These are phyloP conservation scores for Urostyla sp. DNA, from an alignment of 73 alveolate species.

Conservation along the genomic window DNA sequence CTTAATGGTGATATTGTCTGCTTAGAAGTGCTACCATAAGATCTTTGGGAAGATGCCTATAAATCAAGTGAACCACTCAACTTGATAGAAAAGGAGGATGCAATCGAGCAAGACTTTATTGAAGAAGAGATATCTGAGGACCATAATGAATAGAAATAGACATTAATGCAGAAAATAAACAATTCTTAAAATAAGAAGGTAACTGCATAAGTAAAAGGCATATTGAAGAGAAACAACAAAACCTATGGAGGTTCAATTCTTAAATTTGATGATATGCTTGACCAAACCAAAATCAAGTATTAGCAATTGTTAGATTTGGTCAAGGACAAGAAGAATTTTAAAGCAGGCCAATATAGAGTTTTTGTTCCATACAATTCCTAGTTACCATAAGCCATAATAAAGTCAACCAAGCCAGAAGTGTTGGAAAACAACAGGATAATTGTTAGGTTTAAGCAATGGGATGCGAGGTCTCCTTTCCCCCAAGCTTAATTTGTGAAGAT, in stretches of 20 bases:
- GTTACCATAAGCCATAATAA: constrained; percentile 75
- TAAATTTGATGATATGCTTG: constrained; percentile 1
- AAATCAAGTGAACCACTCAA: constrained; percentile 34
- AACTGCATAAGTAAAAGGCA: constrained; percentile 44
- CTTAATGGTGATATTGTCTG: constrained; percentile 98
- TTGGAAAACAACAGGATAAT: constrained; percentile 90
- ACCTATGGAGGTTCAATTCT: constrained; percentile 68
- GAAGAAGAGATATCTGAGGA: constrained; percentile 84
- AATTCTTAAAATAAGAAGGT: constrained; percentile 30
- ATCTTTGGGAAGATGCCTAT: constrained; percentile 79
- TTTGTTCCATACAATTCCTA: constrained; percentile 76
- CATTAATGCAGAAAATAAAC: constrained; percentile 6
- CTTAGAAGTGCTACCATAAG: constrained; percentile 88
- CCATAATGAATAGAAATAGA: constrained; percentile 57
- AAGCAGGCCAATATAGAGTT: constrained; percentile 73
- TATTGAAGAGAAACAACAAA: constrained; percentile 65
- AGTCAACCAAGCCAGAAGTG: constrained; percentile 71
- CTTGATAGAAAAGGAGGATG: constrained; percentile 27
- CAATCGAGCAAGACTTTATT: constrained; percentile 77
- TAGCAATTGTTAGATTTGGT: constrained; percentile 64
- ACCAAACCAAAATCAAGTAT: constrained; percentile 50
- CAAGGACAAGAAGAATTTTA: constrained; percentile 56
- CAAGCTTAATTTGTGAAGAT: constrained; percentile 90
- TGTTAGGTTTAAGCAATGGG: constrained; percentile 88
- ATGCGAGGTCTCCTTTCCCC: constrained; percentile 81